Evolutionary conservation across 139 green algal species (phyloP), one percentile per base, ranked within the genome.

Genomic region (Deuterostichococcus epilithicus): DNA sequence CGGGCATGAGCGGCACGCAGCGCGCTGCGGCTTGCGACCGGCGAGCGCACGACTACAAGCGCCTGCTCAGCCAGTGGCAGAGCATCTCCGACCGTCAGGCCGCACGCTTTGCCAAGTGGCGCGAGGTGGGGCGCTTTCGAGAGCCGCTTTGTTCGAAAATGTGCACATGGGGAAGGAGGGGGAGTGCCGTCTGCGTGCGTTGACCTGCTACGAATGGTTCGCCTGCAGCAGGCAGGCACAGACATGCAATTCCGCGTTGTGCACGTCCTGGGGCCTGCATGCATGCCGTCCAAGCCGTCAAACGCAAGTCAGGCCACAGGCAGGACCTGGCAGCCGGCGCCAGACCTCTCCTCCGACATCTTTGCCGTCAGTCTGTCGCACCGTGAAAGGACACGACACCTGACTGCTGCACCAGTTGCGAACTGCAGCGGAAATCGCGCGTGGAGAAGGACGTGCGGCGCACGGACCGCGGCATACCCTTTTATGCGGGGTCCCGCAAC

Each of bases 371-470:
- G 23, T 23, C 1, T 32, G 25, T 71, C 65, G 36, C 65, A 26
- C 65, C 20, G 65, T 71, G 25, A n/a, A n/a, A n/a, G n/a, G n/a
- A n/a, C n/a, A n/a, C n/a, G n/a, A n/a, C 52, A 63, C 18, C 52
- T 28, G 20, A 13, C 10, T 28, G 52, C 18, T 63, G 13, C 28
- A 5, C 3, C 52, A 20, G 52, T 28, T 52, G 8, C n/a, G 13
- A 5, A 20, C 52, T 63, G 52, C 52, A 63, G 52, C 26, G 52
- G 52, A 63, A 28, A 32, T 65, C 52, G n/a, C 72, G 81, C 1
- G 88, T 97, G 34, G 92, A 97, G 28, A 97, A 97, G 82, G 93
- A 97, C 72, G 93, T 97, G 58, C 77, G 82, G 25, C 85, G 92
- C 45, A 96, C 90, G 6, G 86, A 90, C 79, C 68, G 82, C 39